phyloP scores from a whole-genome alignment of 2,329 filamentous ascomycete species.

The Rhynchosporium secalis region DNA sequence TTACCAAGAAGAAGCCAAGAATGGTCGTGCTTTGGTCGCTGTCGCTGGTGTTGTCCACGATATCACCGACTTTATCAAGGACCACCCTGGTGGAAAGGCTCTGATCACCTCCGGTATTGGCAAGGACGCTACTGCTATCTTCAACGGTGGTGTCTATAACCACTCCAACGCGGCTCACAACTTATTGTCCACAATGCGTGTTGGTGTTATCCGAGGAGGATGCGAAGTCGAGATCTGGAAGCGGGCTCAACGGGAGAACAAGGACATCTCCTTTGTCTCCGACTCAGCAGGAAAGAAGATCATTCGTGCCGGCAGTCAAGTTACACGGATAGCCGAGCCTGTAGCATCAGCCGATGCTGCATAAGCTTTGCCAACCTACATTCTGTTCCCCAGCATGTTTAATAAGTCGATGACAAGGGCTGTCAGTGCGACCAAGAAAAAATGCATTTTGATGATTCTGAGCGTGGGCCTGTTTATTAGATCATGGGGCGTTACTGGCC shows the following conservation, averaged over 20 bases:
- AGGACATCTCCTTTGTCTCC: slow-evolving; percentile 76
- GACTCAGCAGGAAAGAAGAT: slow-evolving; percentile 81
- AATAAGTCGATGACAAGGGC: slow-evolving; percentile 25
- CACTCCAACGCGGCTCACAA: slow-evolving; percentile 92
- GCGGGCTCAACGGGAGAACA: slow-evolving; percentile 79
- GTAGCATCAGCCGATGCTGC: slow-evolving; percentile 83
- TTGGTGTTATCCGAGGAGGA: slow-evolving; percentile 82
- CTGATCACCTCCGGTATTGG: slow-evolving; percentile 81
- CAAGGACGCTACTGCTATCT: slow-evolving; percentile 87
- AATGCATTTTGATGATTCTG: slow-evolving; percentile 18
- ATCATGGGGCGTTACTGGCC: slow-evolving; percentile 12
- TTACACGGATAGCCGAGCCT: slow-evolving; percentile 79
- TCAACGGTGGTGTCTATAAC: slow-evolving; percentile 88
- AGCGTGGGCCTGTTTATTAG: slow-evolving; percentile 20
- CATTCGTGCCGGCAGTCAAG: slow-evolving; percentile 80
- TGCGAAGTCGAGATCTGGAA: slow-evolving; percentile 95
- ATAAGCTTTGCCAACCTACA: slow-evolving; percentile 42
- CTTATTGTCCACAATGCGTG: slow-evolving; percentile 81
- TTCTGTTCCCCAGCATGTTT: slow-evolving; percentile 12
- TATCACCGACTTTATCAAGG: slow-evolving; percentile 79
- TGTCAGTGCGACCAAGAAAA: slow-evolving; percentile 10
- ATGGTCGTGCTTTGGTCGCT: slow-evolving; percentile 73
- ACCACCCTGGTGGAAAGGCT: slow-evolving; percentile 87
- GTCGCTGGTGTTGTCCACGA: slow-evolving; percentile 87
- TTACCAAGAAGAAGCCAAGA: slow-evolving; percentile 75